Base-by-base conservation (phyloP, 2,329 filamentous ascomycete species). In the Trichothecium roseum region DNA sequence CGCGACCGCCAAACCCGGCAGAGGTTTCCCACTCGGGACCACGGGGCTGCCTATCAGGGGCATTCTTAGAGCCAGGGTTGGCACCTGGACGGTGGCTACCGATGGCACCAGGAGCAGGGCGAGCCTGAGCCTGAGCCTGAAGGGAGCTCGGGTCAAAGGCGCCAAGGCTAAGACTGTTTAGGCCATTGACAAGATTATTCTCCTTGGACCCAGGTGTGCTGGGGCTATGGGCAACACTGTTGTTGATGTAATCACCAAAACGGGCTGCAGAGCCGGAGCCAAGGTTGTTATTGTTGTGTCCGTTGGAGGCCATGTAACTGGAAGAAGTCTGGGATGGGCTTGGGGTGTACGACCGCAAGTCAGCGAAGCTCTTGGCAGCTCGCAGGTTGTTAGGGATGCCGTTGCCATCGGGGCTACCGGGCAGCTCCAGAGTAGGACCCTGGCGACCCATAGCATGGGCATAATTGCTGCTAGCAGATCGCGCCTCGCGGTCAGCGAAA, bases 341-440 rank as follows among this genome's bases (percentile, higher is more conserved):
- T 9, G 89, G 89, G 13, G 88, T 95, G 62, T 93, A 94, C 2
- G 88, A 94, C 44, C 89, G 83, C 43, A 98, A 66, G 54, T 98
- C 91, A 26, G 89, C 91, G 55, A 95, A 95, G 34, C 89, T 96
- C 67, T 96, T 96, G 42, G 89, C 91, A 18, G 85, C 85, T 30
- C 91, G 81, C 26, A 98, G 74, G 51, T 89, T 89, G 53, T 85
- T 81, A 32, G 83, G 75, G 22, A 79, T 78, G 18, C 64, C 66
- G 40, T 56, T 60, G 14, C 62, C 64, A 32, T 79, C 76, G 14
- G 74, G 84, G 51, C 85, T 88, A 45, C 85, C 85, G n/a, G 88
- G 78, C 39, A 91, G 78, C 53, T 88, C 84, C 27, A 96, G 68
- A n/a, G 88, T 87, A 20, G 84, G 84, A 18, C 81, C 80, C 46